Evolutionary conservation across 2,329 filamentous ascomycete genomes (phyloP).

Genomic region (Monosporascus sp.): DNA sequence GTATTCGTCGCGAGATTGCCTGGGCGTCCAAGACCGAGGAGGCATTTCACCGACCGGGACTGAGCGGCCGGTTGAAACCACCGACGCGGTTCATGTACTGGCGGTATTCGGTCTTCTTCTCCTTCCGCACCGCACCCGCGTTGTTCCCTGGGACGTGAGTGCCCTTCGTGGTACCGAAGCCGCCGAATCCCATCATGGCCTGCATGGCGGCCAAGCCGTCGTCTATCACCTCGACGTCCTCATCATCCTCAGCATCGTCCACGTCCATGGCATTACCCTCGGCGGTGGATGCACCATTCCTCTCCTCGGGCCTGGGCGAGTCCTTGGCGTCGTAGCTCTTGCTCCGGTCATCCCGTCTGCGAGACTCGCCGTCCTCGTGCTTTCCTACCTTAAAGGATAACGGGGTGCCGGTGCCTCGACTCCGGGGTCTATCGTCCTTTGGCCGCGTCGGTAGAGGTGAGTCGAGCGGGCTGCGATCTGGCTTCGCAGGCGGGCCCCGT

Average conservation of each 20-base stretch:
- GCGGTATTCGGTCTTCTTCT: conserved; percentile 90
- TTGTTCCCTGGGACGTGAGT: conserved; percentile 87
- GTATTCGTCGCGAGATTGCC: neutral
- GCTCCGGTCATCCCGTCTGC: conserved; percentile 9
- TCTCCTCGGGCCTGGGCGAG: conserved; percentile 3
- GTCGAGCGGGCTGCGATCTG: conserved; percentile 15
- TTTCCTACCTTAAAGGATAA: conserved; percentile 33
- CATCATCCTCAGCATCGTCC: conserved; percentile 38
- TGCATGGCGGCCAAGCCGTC: conserved; percentile 69
- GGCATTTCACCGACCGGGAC: conserved; percentile 35
- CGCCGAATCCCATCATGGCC: conserved; percentile 83
- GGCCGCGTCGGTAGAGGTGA: conserved; percentile 26
- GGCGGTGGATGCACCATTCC: conserved; percentile 5
- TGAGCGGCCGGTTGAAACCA: conserved; percentile 75
- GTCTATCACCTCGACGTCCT: conserved; percentile 52
- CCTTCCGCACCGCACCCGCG: conserved; percentile 75
- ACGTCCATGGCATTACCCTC: conserved; percentile 24
- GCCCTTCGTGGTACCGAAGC: conserved; percentile 81
- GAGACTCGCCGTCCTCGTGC: conserved; percentile 18
- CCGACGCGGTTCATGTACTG: conserved; percentile 93
- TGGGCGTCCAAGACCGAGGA: neutral
- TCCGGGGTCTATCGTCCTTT: conserved; percentile 8
- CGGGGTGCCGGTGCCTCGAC: conserved; percentile 16
- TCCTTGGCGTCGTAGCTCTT: conserved; percentile 14
- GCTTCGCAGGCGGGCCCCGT: conserved; percentile 12